Evolutionary conservation across 2,329 filamentous ascomycete species (phyloP).

Genomic region (Plectosphaerella cucumerina): DNA sequence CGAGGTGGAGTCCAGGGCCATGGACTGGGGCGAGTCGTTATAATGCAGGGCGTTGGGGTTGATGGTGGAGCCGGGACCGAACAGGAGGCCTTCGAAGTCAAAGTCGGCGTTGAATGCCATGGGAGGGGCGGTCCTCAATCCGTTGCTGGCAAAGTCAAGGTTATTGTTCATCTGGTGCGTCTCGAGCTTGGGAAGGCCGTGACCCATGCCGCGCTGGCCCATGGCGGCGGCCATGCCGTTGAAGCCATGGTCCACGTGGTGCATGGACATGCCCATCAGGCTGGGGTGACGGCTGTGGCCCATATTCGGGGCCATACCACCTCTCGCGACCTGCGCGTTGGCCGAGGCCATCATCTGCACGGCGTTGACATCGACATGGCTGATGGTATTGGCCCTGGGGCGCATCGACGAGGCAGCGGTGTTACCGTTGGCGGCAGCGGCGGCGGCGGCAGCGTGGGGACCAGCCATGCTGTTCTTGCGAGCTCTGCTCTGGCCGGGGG

Average conservation of each 20-base stretch:
- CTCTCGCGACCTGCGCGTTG: slow-evolving; percentile 47
- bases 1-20: slow-evolving; percentile 58
- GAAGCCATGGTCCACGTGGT: slow-evolving; percentile 58
- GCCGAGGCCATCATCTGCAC: slow-evolving; percentile 68
- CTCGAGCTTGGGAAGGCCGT: slow-evolving; percentile 77
- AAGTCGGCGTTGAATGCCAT: slow-evolving; percentile 61
- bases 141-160: slow-evolving; percentile 60
- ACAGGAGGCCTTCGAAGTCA: slow-evolving; percentile 67
- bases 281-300: slow-evolving; percentile 69
- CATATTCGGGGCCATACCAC: slow-evolving; percentile 36
- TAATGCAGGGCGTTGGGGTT: slow-evolving; percentile 78
- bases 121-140: slow-evolving; percentile 74
- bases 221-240: slow-evolving; percentile 66
- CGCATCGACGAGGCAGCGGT: slow-evolving; percentile 61
- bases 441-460: slow-evolving; percentile 36
- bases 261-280: slow-evolving; percentile 61
- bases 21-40: slow-evolving; percentile 68
- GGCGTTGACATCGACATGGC: slow-evolving; percentile 76
- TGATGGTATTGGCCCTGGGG: slow-evolving; percentile 92
- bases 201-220: slow-evolving; percentile 61
- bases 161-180: slow-evolving; percentile 61
- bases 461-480: slow-evolving; percentile 89
- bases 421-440: slow-evolving; percentile 33
- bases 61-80: slow-evolving; percentile 63
- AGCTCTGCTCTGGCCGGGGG: slow-evolving; percentile 65